Evolutionary conservation across 2,329 filamentous ascomycete species (phyloP).

Genomic region (Arthrobotrys conoides): DNA sequence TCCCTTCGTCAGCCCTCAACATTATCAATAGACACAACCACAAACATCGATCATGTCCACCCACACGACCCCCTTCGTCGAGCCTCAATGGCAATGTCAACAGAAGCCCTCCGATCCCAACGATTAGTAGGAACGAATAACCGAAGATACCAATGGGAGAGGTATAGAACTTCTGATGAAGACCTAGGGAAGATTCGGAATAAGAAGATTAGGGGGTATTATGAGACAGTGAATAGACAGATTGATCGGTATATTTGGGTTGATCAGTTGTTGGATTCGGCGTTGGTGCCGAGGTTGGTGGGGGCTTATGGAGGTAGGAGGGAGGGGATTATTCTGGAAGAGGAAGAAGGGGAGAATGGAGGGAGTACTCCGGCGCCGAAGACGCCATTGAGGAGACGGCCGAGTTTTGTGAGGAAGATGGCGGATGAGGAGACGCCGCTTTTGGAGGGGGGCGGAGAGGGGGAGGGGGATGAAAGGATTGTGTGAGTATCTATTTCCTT

Average conservation of each 20-base stretch:
- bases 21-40: slow-evolving; percentile 17
- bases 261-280: slow-evolving; percentile 89
- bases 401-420: slow-evolving; percentile 85
- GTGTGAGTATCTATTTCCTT: slow-evolving; percentile 51
- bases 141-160: slow-evolving; percentile 86
- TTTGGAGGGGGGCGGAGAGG: slow-evolving; percentile 67
- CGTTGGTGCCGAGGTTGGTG: slow-evolving; percentile 89
- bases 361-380: not conserved
- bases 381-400: slow-evolving; percentile 61
- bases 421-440: slow-evolving; percentile 78
- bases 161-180: slow-evolving; percentile 85
- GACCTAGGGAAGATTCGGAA: slow-evolving; percentile 80
- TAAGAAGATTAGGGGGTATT: slow-evolving; percentile 83
- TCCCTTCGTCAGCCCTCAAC: slow-evolving; percentile 11
- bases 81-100: slow-evolving; percentile 40
- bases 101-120: slow-evolving; percentile 47
- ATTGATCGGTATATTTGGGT: slow-evolving; percentile 95
- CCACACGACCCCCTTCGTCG: slow-evolving; percentile 27
- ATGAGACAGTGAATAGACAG: slow-evolving; percentile 88
- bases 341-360: slow-evolving; percentile 19
- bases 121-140: slow-evolving; percentile 90
- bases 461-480: slow-evolving; percentile 54
- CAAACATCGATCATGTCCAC: not conserved
- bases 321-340: slow-evolving; percentile 37
- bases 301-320: slow-evolving; percentile 69